These are phyloP conservation scores for Acanthamoeba pearcei DNA, from an alignment of 208 protist species.

Conservation along the genomic window DNA sequence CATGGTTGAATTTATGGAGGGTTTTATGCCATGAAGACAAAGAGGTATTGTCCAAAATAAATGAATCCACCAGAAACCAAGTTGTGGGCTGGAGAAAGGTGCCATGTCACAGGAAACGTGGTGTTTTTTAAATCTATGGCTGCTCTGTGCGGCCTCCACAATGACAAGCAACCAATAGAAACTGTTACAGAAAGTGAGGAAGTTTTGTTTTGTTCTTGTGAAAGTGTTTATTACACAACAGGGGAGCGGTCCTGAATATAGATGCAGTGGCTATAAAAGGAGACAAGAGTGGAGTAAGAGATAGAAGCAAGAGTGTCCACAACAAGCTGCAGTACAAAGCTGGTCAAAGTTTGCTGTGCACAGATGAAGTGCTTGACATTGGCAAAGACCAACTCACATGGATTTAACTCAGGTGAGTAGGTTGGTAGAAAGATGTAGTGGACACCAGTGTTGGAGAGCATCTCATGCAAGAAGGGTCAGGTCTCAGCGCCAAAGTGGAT, in stretches of 20 bases:
- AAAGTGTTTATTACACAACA: too few relatives aligned
- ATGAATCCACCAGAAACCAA: too few relatives aligned
- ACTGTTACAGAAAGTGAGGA: too few relatives aligned
- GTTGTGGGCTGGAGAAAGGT: too few relatives aligned
- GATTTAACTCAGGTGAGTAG: conserved; percentile 18
- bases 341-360: neutral
- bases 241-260: neutral
- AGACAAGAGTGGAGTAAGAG: neutral
- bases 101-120: too few relatives aligned
- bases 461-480: neutral
- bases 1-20: too few relatives aligned
- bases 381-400: conserved; percentile 29
- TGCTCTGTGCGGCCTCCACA: too few relatives aligned
- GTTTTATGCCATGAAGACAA: too few relatives aligned
- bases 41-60: too few relatives aligned
- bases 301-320: neutral
- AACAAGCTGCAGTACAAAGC: neutral
- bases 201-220: too few relatives aligned
- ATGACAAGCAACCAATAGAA: too few relatives aligned
- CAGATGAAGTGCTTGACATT: neutral
- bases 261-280: neutral
- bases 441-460: neutral
- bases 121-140: too few relatives aligned
- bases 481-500: conserved; percentile 5
- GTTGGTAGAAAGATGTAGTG: conserved; percentile 4